Evolutionary conservation across 106 monocot genomes (phyloP).

Genomic region (Allium sativum): DNA sequence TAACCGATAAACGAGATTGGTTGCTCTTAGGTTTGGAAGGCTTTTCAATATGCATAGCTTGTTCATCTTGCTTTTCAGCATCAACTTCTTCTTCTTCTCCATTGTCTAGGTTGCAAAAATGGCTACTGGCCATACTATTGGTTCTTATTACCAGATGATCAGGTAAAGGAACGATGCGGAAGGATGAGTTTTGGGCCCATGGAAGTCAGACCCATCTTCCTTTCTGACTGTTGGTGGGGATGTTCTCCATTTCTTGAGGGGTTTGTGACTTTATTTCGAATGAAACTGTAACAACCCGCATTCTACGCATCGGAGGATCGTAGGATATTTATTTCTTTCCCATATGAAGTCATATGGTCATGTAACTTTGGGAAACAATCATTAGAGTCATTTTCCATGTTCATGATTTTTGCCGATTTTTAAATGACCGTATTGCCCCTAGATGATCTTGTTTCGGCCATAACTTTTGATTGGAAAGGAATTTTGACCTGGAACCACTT

Average conservation of each 20-base stretch:
- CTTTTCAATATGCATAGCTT: neutral
- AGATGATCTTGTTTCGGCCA: too few relatives aligned
- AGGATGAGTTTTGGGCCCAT: conserved; percentile 5
- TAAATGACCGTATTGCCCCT: too few relatives aligned
- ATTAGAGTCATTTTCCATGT: too few relatives aligned
- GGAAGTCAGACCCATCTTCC: conserved; percentile 25
- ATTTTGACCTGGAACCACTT: too few relatives aligned
- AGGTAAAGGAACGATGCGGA: conserved; percentile 8
- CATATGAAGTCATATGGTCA: too few relatives aligned
- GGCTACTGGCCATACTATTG: conserved; percentile 24
- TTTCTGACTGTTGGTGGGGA: neutral
- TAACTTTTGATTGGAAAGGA: too few relatives aligned
- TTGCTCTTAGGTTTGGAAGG: neutral
- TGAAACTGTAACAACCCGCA: too few relatives aligned
- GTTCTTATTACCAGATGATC: neutral
- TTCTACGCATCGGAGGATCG: too few relatives aligned
- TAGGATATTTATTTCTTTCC: too few relatives aligned
- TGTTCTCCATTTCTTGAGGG: too few relatives aligned
- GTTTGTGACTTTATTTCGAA: neutral
- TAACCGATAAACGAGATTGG: conserved; percentile 27
- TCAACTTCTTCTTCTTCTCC: neutral
- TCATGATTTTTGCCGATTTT: too few relatives aligned
- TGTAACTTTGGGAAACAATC: too few relatives aligned
- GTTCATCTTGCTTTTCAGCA: neutral
- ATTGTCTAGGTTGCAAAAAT: conserved; percentile 30